Conservation (phyloP, 305 asterid species). For the Solanum aculeatissimum region DNA sequence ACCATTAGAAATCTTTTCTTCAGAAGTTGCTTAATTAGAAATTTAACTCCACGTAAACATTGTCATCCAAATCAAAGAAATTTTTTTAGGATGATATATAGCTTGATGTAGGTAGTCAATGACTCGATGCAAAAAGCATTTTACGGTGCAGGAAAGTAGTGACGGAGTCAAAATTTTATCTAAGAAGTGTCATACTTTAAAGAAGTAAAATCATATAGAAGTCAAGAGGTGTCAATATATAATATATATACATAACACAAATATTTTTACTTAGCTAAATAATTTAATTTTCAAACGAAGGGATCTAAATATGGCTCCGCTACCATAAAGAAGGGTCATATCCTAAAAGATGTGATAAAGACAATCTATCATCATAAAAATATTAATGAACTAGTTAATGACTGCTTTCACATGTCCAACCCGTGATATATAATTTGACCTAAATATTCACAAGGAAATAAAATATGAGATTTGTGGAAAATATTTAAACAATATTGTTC, state of each 20-base stretch:
- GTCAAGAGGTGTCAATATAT: too few relatives aligned
- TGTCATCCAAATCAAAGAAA: not conserved
- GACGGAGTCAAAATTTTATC: too few relatives aligned
- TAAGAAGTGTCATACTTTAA: too few relatives aligned
- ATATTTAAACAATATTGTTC: not conserved
- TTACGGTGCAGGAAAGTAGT: not conserved
- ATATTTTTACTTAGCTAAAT: too few relatives aligned
- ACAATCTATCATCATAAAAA: not conserved
- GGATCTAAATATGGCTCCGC: too few relatives aligned
- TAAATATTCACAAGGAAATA: not conserved
- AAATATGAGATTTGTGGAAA: not conserved
- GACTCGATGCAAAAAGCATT: not conserved
- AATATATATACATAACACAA: too few relatives aligned
- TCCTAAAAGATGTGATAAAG: too few relatives aligned
- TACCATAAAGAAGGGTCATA: not conserved
- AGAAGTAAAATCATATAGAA: too few relatives aligned
- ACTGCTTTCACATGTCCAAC: not conserved
- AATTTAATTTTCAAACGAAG: too few relatives aligned
- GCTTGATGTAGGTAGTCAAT: not conserved
- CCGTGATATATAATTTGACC: not conserved
- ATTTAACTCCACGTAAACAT: not conserved
- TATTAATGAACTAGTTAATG: not conserved
- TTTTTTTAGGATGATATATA: not conserved
- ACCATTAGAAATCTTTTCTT: not conserved
- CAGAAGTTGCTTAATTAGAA: not conserved